These are phyloP conservation scores for Penicillium paradoxum DNA, from an alignment of 495 filamentous ascomycete genomes.

Conservation along the genomic window DNA sequence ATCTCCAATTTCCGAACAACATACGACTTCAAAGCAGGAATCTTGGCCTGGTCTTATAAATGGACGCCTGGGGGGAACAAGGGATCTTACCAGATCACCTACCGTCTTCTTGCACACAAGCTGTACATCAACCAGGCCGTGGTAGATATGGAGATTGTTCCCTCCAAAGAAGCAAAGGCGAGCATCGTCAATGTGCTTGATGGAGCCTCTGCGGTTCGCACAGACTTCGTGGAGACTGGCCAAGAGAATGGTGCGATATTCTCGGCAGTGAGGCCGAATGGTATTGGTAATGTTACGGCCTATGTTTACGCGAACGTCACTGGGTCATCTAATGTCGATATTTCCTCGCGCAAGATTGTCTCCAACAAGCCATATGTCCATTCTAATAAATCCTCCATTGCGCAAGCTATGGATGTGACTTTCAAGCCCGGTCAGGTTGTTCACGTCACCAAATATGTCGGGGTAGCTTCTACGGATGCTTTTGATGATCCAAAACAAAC, in stretches of 20 bases:
- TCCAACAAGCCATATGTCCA: conserved; percentile 44
- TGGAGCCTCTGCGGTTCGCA: conserved; percentile 54
- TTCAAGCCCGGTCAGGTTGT: conserved; percentile 46
- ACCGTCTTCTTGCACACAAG: conserved; percentile 58
- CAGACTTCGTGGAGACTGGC: conserved; percentile 50
- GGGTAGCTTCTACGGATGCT: conserved; percentile 57
- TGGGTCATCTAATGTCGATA: conserved; percentile 41
- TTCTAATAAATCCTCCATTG: conserved; percentile 56
- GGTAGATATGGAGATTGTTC: conserved; percentile 52
- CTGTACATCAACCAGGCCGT: conserved; percentile 57
- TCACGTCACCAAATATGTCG: conserved; percentile 55
- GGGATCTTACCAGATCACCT: conserved; percentile 50
- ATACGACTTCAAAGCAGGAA: conserved; percentile 57
- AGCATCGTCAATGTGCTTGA: conserved; percentile 56
- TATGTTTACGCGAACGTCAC: conserved; percentile 52
- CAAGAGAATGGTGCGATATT: conserved; percentile 47
- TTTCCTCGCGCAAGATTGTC: conserved; percentile 40
- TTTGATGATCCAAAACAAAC: conserved; percentile 48
- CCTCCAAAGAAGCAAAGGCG: conserved; percentile 43
- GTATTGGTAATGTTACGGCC: conserved; percentile 52
- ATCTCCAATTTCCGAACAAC: conserved; percentile 59
- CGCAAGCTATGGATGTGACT: conserved; percentile 47
- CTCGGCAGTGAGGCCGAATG: conserved; percentile 52
- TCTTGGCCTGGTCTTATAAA: conserved; percentile 58
- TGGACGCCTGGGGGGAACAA: conserved; percentile 56